Conservation (phyloP, 345 rosid genomes). For the Pugionium dolabratum region DNA sequence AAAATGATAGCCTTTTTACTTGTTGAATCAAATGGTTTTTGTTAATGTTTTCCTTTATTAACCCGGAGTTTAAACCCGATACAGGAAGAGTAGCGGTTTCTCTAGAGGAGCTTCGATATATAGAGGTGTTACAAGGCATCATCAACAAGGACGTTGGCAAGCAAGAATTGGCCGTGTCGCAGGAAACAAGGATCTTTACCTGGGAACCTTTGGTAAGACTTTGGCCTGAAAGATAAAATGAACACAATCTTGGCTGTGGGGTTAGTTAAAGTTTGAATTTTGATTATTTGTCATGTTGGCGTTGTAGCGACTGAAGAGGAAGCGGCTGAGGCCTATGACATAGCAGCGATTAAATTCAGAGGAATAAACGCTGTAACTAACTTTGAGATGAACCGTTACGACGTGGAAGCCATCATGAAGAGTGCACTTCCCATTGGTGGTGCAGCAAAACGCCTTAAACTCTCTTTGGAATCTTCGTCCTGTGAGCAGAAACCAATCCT, state of each 20-base stretch:
- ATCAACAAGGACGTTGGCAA: slow-evolving; percentile 99
- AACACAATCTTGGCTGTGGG: neutral
- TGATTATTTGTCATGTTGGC: neutral
- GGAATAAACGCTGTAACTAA: slow-evolving; percentile 92
- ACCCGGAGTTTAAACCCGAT: neutral
- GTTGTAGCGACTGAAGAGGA: slow-evolving; percentile 91
- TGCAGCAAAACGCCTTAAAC: slow-evolving; percentile 79
- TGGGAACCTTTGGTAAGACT: slow-evolving; percentile 85
- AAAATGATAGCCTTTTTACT: neutral
- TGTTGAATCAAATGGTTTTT: neutral
- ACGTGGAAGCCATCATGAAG: slow-evolving; percentile 78
- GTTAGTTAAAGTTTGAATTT: neutral
- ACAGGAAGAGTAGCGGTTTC: slow-evolving; percentile 95
- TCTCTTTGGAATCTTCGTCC: slow-evolving; percentile 53
- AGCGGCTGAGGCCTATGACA: slow-evolving; percentile 98
- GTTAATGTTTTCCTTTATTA: neutral
- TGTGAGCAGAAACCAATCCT: slow-evolving; percentile 62
- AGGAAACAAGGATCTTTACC: slow-evolving; percentile 93
- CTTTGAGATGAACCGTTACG: slow-evolving; percentile 91
- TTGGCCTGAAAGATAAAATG: neutral
- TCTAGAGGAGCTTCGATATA: slow-evolving; percentile 97
- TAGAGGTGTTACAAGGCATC: slow-evolving; percentile 98
- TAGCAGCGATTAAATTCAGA: slow-evolving; percentile 92
- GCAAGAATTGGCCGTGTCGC: slow-evolving; percentile 99
- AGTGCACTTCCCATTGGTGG: slow-evolving; percentile 89